These are phyloP conservation scores for Diaporthe sp. DNA, from an alignment of 2,329 filamentous ascomycete species.

Conservation along the genomic window DNA sequence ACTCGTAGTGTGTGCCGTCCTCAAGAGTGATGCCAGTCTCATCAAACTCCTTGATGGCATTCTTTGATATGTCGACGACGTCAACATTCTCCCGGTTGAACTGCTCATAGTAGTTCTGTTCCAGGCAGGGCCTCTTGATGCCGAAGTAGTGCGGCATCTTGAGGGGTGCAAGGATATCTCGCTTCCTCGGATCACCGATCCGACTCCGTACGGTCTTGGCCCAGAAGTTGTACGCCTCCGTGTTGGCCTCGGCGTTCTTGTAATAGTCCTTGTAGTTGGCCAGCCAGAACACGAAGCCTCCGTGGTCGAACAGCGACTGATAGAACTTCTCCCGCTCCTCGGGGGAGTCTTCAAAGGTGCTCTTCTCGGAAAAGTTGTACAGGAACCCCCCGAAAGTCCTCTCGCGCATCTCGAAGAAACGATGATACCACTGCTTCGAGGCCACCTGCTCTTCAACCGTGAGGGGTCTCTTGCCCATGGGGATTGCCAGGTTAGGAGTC, in stretches of 20 bases:
- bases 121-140: constrained; percentile 59
- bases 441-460: constrained; percentile 61
- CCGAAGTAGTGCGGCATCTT: constrained; percentile 65
- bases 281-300: constrained; percentile 68
- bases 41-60: constrained; percentile 52
- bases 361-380: constrained; percentile 64
- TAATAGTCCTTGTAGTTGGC: constrained; percentile 64
- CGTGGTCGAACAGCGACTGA: constrained; percentile 59
- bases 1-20: constrained; percentile 53
- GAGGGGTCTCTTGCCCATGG: constrained; percentile 65
- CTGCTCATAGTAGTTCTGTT: constrained; percentile 57
- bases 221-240: constrained; percentile 67
- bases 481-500: constrained; percentile 73
- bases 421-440: constrained; percentile 54
- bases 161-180: constrained; percentile 62
- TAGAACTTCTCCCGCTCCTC: constrained; percentile 61
- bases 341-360: constrained; percentile 64
- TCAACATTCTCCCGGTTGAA: constrained; percentile 57
- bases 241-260: constrained; percentile 57
- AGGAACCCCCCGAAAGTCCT: constrained; percentile 68
- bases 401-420: constrained; percentile 64
- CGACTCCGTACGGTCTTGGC: constrained; percentile 59
- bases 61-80: constrained; percentile 53
- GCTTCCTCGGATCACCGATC: constrained; percentile 58
- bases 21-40: constrained; percentile 52